Evolutionary conservation across 148 eudicot genomes (phyloP).

Genomic region (Camellia sinensis): DNA sequence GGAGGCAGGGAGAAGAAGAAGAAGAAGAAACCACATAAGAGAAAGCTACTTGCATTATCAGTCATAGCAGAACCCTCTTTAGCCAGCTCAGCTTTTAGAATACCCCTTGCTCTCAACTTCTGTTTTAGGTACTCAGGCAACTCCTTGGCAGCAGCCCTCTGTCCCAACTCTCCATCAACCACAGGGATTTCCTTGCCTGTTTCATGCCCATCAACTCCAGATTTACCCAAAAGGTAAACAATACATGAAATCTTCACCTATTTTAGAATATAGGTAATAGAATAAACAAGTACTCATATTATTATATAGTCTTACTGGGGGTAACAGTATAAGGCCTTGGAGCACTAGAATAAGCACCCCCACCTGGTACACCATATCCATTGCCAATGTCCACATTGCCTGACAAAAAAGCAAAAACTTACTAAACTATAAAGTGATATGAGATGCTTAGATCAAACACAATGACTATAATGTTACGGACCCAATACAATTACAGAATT

Average conservation of each 20-base stretch:
- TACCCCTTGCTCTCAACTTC: constrained; percentile 85
- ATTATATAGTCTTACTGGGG: constrained; percentile 35
- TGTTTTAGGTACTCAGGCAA: constrained; percentile 87
- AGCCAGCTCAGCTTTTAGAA: constrained; percentile 56
- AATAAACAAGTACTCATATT: background rate
- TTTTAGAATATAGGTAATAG: constrained; percentile 7
- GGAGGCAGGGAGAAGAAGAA: background rate
- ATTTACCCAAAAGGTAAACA: constrained; percentile 26
- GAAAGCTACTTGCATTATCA: constrained; percentile 43
- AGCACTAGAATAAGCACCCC: constrained; percentile 75
- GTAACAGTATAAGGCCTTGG: constrained; percentile 25
- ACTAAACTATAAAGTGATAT: background rate
- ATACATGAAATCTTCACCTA: background rate
- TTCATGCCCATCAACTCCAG: constrained; percentile 37
- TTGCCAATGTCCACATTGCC: constrained; percentile 92
- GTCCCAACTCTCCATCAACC: constrained; percentile 36
- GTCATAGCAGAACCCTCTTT: constrained; percentile 23
- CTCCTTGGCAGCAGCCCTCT: constrained; percentile 42
- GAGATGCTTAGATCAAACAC: background rate
- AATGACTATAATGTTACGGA: background rate
- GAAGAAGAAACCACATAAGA: background rate
- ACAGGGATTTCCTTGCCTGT: constrained; percentile 32
- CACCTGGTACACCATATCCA: constrained; percentile 99
- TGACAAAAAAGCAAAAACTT: constrained; percentile 25
- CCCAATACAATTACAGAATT: background rate